Evolutionary conservation across 208 protist species (phyloP), one percentile per base, ranked within the genome.

Genomic region (Acanthamoeba culbertsoni): DNA sequence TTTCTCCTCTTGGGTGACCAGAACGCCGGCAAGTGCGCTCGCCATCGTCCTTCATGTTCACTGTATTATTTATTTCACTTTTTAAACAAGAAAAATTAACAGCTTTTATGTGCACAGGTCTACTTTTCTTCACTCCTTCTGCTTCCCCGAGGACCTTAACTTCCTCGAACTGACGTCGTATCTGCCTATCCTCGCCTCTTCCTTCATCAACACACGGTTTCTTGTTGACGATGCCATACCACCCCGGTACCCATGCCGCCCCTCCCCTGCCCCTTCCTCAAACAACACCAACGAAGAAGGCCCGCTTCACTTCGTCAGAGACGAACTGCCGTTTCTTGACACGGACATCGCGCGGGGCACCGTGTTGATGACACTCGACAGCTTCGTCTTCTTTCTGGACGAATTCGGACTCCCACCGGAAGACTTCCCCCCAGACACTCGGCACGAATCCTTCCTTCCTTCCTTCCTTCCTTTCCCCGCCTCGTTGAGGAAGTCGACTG

Each of bases 1-100:
- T 92, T 94, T 53, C 75, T 93, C 35, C 71, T 94, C 8, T n/a
- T 94, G 35, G 93, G 93, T 31, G 93, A 94, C 62, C 93, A 93
- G 40, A 94, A 93, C 65, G 90, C 90, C 7, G 90, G 90, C 46
- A 93, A 93, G 73, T 93, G 37, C 53, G 45, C 53, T 57, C 79
- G 18, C 3, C 77, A 7, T 62, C 35, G 16, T 43, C 26, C 8
- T 43, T 75, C 63, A 45, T 63, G 55, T n/a, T n/a, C 55, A 33
- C 20, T 33, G 23, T n/a, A 63, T n/a, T 7, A 63, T 55, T 23
- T 18, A 55, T 18, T 18, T 55, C 48, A 55, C 48, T 23, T 18
- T 55, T 55, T 8, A 55, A 55, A 55, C 48, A n/a, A 28, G 28
- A 2, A 3, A 31, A n/a, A n/a, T n/a, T n/a, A n/a, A n/a, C n/a